Conservation (phyloP, 129 eudicot species). For the Tagetes erecta region DNA sequence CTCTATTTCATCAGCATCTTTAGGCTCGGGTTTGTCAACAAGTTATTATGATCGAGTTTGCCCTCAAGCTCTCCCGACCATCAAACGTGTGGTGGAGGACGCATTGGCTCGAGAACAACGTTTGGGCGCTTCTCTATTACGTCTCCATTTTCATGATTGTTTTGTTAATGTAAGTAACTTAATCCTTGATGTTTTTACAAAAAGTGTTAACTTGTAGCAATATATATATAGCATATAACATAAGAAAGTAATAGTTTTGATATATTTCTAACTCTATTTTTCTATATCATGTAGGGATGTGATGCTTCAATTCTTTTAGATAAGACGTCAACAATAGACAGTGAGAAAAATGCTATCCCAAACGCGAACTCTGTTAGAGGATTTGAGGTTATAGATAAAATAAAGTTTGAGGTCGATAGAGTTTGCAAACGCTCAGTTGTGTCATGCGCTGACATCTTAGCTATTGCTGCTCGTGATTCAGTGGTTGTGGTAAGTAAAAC, state of each 20-base stretch:
- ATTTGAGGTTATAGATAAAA: slow-evolving; percentile 45
- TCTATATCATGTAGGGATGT: slow-evolving; percentile 39
- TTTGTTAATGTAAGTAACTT: slow-evolving; percentile 40
- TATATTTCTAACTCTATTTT: too few relatives aligned
- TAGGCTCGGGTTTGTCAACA: slow-evolving; percentile 27
- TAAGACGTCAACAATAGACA: slow-evolving; percentile 31
- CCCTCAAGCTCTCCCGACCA: slow-evolving; percentile 46
- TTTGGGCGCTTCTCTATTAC: slow-evolving; percentile 54
- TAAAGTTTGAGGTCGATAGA: slow-evolving; percentile 42
- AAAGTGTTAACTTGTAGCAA: background rate
- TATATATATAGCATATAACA: background rate
- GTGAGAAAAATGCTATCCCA: slow-evolving; percentile 37
- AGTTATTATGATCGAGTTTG: slow-evolving; percentile 40
- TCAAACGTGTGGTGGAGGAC: slow-evolving; percentile 43
- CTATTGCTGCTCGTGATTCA: slow-evolving; percentile 45
- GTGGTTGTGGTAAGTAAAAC: slow-evolving; percentile 33
- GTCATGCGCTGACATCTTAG: slow-evolving; percentile 48
- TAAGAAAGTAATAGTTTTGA: background rate
- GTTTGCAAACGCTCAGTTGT: slow-evolving; percentile 31
- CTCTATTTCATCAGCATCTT: slow-evolving; percentile 1
- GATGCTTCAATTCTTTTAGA: slow-evolving; percentile 50
- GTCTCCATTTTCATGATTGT: slow-evolving; percentile 60
- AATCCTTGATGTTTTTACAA: too few relatives aligned
- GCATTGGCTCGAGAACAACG: slow-evolving; percentile 48
- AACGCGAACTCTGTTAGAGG: slow-evolving; percentile 40